A percentile compares a stretch with the other conserved stretches of the same genome.
phyloP scores from a whole-genome alignment of 805 yeast genomes.

The Dipodascopsis uninucleata region DNA sequence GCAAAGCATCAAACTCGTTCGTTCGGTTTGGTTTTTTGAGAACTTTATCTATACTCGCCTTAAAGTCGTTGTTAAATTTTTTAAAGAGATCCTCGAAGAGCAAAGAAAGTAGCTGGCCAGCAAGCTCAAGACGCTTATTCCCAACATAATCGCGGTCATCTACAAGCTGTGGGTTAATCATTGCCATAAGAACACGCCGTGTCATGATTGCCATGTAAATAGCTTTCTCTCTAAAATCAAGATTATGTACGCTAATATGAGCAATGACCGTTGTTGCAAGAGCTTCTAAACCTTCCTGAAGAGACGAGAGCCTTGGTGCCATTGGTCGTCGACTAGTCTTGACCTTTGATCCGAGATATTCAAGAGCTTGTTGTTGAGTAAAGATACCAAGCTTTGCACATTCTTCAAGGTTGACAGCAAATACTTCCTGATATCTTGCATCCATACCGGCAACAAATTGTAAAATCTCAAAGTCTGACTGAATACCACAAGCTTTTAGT shows the following conservation, averaged over 20 bases:
- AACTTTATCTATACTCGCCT: conserved; percentile 89
- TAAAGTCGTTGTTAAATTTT: conserved; percentile 91
- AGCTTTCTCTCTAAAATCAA: conserved; percentile 92
- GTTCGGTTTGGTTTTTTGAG: conserved; percentile 92
- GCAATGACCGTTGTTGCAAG: conserved; percentile 95
- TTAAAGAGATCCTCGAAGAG: conserved; percentile 95
- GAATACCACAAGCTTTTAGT: conserved; percentile 90
- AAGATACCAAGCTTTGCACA: conserved; percentile 78
- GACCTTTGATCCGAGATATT: conserved; percentile 84
- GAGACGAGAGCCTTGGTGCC: conserved; percentile 68
- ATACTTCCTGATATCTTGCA: conserved; percentile 83
- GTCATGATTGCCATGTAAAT: conserved; percentile 94
- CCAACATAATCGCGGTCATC: conserved; percentile 99
- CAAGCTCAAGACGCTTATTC: conserved; percentile 92
- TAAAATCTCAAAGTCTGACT: conserved; percentile 87
- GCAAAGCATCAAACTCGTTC: conserved; percentile 87
- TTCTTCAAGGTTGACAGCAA: conserved; percentile 91
- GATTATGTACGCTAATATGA: conserved; percentile 77
- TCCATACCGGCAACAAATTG: conserved; percentile 91
- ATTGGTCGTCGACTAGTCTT: conserved; percentile 86
- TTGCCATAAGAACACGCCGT: conserved; percentile 90
- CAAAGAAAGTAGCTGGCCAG: conserved; percentile 94
- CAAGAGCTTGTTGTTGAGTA: conserved; percentile 91
- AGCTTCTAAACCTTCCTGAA: conserved; percentile 89
- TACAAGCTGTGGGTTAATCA: conserved; percentile 90